Evolutionary conservation across 352 stramenopile species (phyloP).

Genomic region (Globisporangium uncinulatum): DNA sequence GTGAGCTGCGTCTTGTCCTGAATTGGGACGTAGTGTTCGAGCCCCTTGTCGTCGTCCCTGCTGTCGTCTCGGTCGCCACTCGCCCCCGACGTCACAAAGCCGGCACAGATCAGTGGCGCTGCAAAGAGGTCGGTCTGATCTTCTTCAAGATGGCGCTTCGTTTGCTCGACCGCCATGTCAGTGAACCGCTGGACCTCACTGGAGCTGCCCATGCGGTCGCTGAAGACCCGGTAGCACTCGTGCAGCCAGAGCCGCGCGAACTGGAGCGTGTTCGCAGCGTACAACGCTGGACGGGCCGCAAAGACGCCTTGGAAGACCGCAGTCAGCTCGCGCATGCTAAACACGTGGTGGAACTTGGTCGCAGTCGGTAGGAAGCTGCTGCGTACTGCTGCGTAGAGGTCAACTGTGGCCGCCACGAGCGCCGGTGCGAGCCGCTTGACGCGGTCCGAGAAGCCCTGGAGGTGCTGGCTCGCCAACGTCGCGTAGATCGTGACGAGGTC

Average conservation of each 20-base stretch:
- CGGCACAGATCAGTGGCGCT: slow-evolving; percentile 59
- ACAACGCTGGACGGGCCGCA: slow-evolving; percentile 52
- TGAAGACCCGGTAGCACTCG: slow-evolving; percentile 90
- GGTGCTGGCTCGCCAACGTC: slow-evolving; percentile 54
- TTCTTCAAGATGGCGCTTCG: slow-evolving; percentile 86
- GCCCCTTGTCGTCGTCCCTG: slow-evolving; percentile 3
- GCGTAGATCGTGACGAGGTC: slow-evolving; percentile 73
- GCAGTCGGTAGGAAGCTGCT: slow-evolving; percentile 83
- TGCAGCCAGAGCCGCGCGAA: slow-evolving; percentile 88
- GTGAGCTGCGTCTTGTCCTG: slow-evolving; percentile 49
- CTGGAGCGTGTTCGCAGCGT: slow-evolving; percentile 47
- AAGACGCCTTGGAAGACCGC: slow-evolving; percentile 87
- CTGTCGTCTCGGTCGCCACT: slow-evolving; percentile 4
- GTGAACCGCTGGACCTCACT: slow-evolving; percentile 77
- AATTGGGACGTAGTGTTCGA: slow-evolving; percentile 42
- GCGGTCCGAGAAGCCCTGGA: slow-evolving; percentile 69
- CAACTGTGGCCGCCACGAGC: slow-evolving; percentile 78
- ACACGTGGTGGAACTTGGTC: slow-evolving; percentile 93
- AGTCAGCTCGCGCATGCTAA: slow-evolving; percentile 88
- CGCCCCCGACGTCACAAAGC: slow-evolving; percentile 34
- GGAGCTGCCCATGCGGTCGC: slow-evolving; percentile 77
- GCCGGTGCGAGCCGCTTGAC: slow-evolving; percentile 61
- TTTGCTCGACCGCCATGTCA: slow-evolving; percentile 79
- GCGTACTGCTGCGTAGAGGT: slow-evolving; percentile 70
- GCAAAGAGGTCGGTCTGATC: slow-evolving; percentile 69